These are phyloP conservation scores for Heliamphora pulchella DNA, from an alignment of 179 eudicot genomes.

Conservation along the genomic window DNA sequence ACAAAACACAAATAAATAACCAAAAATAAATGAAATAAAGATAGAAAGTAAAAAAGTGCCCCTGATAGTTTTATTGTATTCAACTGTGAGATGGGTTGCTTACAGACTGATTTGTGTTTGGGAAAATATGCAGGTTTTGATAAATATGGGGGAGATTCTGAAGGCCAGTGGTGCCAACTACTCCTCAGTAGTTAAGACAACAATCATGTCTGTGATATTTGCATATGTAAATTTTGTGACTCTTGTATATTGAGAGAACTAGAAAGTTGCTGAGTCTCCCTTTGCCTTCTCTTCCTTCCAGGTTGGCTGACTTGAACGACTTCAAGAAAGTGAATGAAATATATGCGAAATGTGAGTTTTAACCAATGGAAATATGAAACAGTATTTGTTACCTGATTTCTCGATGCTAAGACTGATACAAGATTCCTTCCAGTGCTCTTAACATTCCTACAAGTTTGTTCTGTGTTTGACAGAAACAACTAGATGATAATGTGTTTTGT, in stretches of 20 bases:
- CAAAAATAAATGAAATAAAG: background rate
- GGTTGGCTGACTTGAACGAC: slow-evolving; percentile 95
- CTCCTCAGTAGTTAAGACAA: slow-evolving; percentile 92
- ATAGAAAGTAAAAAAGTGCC: slow-evolving; percentile 1
- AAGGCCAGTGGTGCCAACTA: slow-evolving; percentile 88
- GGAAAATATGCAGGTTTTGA: slow-evolving; percentile 48
- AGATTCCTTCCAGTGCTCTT: slow-evolving; percentile 9
- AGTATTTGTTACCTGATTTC: background rate
- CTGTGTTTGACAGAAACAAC: background rate
- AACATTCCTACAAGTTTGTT: background rate
- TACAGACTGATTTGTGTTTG: background rate
- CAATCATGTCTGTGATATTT: slow-evolving; percentile 55
- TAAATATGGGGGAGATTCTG: slow-evolving; percentile 96
- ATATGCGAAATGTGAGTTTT: slow-evolving; percentile 86
- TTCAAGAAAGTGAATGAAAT: slow-evolving; percentile 96
- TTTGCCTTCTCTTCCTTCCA: slow-evolving; percentile 19
- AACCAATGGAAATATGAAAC: background rate
- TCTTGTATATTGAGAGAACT: background rate
- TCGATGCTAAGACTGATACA: background rate
- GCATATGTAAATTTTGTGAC: background rate
- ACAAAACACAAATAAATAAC: no score
- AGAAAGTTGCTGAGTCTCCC: background rate
- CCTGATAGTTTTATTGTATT: background rate
- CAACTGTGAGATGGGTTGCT: slow-evolving; percentile 1
- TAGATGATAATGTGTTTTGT: background rate